Conservation (phyloP, 768 basidiomycete genomes). For the Aureoboletus auriporus region DNA sequence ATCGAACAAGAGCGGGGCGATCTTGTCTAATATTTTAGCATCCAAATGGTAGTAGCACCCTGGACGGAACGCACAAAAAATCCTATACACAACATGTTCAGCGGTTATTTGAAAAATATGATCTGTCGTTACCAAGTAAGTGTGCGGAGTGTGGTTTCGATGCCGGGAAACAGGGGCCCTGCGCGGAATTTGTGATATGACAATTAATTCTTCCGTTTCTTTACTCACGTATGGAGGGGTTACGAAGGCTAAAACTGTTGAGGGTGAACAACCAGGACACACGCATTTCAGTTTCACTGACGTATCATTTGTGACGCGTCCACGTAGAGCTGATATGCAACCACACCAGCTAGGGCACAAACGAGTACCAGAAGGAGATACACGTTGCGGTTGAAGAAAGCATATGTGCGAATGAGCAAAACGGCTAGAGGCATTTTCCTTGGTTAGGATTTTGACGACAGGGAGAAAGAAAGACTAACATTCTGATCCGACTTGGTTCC, state of each 20-base stretch:
- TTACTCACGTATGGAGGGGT: conserved; percentile 55
- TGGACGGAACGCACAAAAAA: conserved; percentile 48
- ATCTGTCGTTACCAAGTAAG: conserved; percentile 55
- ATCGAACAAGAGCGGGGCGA: conserved; percentile 78
- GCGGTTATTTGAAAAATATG: neutral
- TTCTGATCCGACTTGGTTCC: conserved; percentile 85
- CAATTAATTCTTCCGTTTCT: neutral
- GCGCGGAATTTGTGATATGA: conserved; percentile 29
- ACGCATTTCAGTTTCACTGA: conserved; percentile 30
- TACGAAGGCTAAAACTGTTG: conserved; percentile 59
- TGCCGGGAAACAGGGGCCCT: conserved; percentile 75
- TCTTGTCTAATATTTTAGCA: conserved; percentile 38
- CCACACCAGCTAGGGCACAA: conserved; percentile 64
- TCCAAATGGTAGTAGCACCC: neutral
- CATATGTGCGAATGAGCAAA: conserved; percentile 79
- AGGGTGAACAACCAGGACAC: conserved; percentile 6
- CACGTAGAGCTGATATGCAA: conserved; percentile 80
- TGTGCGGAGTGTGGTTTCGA: conserved; percentile 83
- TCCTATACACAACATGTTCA: conserved; percentile 30
- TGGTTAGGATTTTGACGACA: conserved; percentile 1
- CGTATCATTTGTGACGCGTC: conserved; percentile 75
- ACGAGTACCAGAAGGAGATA: conserved; percentile 63
- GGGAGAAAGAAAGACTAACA: conserved; percentile 36
- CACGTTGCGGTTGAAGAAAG: conserved; percentile 77
- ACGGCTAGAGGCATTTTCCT: conserved; percentile 44